Evolutionary conservation across 345 rosid species (phyloP).

Genomic region (Gossypium rotundifolium): DNA sequence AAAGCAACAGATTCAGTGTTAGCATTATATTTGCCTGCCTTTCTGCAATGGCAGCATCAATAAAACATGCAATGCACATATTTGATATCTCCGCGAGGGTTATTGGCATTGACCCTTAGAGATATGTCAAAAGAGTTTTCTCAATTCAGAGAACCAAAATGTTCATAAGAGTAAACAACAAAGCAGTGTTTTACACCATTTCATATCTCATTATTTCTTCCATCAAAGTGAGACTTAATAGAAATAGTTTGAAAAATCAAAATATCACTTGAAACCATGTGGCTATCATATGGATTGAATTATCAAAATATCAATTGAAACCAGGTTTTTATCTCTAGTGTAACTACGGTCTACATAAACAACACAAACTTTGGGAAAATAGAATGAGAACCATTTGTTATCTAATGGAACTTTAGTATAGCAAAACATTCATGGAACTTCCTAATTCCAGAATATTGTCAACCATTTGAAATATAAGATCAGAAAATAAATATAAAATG

Average conservation of each 20-base stretch:
- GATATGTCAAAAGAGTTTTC: background rate
- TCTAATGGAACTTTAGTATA: background rate
- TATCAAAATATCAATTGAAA: background rate
- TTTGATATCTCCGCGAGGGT: background rate
- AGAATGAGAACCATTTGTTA: background rate
- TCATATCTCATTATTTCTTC: background rate
- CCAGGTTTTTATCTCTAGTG: background rate
- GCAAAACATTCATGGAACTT: constrained; percentile 8
- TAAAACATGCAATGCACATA: background rate
- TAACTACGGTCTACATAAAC: background rate
- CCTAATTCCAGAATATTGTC: background rate
- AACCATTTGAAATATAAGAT: background rate
- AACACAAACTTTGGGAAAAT: background rate
- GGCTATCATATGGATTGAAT: background rate
- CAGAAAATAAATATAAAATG: background rate
- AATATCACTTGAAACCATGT: background rate
- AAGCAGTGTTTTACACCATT: background rate
- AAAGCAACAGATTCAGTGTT: background rate
- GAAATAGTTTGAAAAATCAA: background rate
- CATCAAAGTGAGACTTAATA: background rate
- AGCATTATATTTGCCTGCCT: background rate
- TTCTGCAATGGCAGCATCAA: background rate
- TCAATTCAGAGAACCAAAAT: background rate
- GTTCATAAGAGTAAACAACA: background rate
- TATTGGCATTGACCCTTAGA: background rate